Base-by-base conservation (phyloP, 495 filamentous ascomycete species). In the Glarea lozoyensis region DNA sequence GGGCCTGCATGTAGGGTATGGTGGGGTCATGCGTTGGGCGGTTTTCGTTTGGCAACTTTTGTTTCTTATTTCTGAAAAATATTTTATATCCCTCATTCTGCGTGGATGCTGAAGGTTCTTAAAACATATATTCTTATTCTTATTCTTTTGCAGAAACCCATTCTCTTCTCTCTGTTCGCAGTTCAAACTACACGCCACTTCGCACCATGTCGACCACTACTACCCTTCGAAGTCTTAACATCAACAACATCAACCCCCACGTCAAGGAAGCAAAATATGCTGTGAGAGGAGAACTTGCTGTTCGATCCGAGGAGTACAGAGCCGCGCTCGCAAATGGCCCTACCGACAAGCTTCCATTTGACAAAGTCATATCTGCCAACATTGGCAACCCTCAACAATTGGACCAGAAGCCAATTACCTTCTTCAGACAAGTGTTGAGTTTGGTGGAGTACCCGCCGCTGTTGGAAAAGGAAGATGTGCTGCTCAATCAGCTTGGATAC, bases 381-480 rank as follows among this genome's bases (percentile, higher is more conserved):
- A 98, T 98, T 59, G 92, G 93, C 52, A 98, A 98, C 67, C 92
- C 93, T 5, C 92, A 98, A 60, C 93, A 97, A 65, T 81, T 98
- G 42, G 92, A 93, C 65, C 92, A 98, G 72, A 92, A 95, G 71
- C 92, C 92, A 52, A 88, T 98, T 57, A 97, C 90, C 51, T 98
- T 94, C 74, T 94, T 98, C 81, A 81, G 92, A 43, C 93, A 98
- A 67, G 93, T 97, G 10, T 73, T 94, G 57, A 95, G 88, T 69
- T 64, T 98, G 37, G 69, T 98, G 42, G 92, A 98, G 66, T 87
- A 96, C 69, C 92, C 92, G 2, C 49, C 63, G 33, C 69, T 98
- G 7, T 68, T 98, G 40, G 76, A 94, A 54, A 77, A 88, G 46
- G 73, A 84, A 53, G 77, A 88, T 49, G 78, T 77, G 18, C 53